Conservation (phyloP, 1,139 yeast species). For the Tardiomyces depauwii region DNA sequence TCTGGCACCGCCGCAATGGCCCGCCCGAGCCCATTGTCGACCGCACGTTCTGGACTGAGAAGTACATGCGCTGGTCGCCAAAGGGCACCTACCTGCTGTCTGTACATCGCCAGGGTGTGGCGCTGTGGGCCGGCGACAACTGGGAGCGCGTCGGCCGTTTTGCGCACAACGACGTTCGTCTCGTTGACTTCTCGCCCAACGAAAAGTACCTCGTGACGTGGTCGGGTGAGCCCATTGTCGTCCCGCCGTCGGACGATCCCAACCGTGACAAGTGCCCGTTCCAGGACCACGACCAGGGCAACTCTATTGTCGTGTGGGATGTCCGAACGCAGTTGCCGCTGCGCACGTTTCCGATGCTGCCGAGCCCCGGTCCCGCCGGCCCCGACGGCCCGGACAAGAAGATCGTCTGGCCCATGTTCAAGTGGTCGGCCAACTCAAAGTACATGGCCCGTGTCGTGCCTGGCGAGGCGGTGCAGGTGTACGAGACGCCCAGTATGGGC, state of each 20-base stretch:
- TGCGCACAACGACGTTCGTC: slow-evolving; percentile 81
- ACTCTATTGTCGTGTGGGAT: slow-evolving; percentile 92
- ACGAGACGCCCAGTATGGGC: slow-evolving; percentile 59
- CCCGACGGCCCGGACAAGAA: slow-evolving; percentile 21
- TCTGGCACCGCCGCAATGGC: slow-evolving; percentile 73
- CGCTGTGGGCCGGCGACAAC: slow-evolving; percentile 88
- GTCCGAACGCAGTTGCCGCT: slow-evolving; percentile 71
- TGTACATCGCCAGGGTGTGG: slow-evolving; percentile 90
- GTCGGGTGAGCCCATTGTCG: slow-evolving; percentile 71
- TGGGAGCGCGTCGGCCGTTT: slow-evolving; percentile 69
- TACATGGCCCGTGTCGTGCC: slow-evolving; percentile 95
- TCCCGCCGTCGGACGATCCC: slow-evolving; percentile 56
- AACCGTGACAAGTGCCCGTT: slow-evolving; percentile 61
- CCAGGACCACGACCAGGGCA: slow-evolving; percentile 83
- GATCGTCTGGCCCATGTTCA: slow-evolving; percentile 94
- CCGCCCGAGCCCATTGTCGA: slow-evolving; percentile 71
- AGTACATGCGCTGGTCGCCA: slow-evolving; percentile 85
- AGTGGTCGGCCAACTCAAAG: slow-evolving; percentile 91
- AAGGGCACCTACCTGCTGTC: slow-evolving; percentile 84
- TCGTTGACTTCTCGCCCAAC: slow-evolving; percentile 85
- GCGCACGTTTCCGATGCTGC: slow-evolving; percentile 69
- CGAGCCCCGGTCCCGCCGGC: too few species aligned
- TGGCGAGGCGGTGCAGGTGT: slow-evolving; percentile 74
- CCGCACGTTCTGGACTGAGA: slow-evolving; percentile 77
- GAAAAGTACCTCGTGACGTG: slow-evolving; percentile 86